These are phyloP conservation scores for Fragilaria radians DNA, from an alignment of 108 stramenopile genomes.

Conservation along the genomic window DNA sequence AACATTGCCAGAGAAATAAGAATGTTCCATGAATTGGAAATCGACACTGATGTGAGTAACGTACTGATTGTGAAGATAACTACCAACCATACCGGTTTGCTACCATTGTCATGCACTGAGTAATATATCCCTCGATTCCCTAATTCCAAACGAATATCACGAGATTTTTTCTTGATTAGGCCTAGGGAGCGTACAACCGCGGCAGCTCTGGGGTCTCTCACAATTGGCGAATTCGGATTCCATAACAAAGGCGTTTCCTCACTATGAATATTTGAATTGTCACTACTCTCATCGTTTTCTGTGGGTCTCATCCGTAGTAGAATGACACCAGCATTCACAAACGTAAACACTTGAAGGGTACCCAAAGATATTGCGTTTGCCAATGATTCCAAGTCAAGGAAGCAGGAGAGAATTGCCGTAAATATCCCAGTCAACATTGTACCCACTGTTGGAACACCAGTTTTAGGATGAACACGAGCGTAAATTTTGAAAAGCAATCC, in stretches of 20 bases:
- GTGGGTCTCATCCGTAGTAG: conserved; percentile 25
- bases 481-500: conserved; percentile 52
- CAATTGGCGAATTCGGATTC: conserved; percentile 4
- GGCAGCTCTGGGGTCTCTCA: conserved; percentile 12
- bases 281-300: background rate
- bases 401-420: conserved; percentile 39
- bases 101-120: conserved; percentile 11
- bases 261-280: background rate
- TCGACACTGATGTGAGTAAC: conserved; percentile 13
- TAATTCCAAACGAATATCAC: conserved; percentile 6
- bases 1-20: background rate
- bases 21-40: conserved; percentile 6
- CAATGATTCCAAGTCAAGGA: conserved; percentile 43
- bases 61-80: conserved; percentile 18
- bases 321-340: conserved; percentile 61
- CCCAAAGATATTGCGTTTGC: conserved; percentile 49
- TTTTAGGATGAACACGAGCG: conserved; percentile 24
- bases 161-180: conserved; percentile 12
- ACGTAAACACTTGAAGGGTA: conserved; percentile 50
- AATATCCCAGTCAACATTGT: conserved; percentile 45
- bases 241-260: background rate
- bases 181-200: conserved; percentile 13
- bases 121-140: background rate
- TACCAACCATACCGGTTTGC: conserved; percentile 27
- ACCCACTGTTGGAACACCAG: conserved; percentile 40